A percentile compares a stretch with the other conserved stretches of the same genome.
Conservation (phyloP, 331 rosid genomes). For the Rosa hybrid region DNA sequence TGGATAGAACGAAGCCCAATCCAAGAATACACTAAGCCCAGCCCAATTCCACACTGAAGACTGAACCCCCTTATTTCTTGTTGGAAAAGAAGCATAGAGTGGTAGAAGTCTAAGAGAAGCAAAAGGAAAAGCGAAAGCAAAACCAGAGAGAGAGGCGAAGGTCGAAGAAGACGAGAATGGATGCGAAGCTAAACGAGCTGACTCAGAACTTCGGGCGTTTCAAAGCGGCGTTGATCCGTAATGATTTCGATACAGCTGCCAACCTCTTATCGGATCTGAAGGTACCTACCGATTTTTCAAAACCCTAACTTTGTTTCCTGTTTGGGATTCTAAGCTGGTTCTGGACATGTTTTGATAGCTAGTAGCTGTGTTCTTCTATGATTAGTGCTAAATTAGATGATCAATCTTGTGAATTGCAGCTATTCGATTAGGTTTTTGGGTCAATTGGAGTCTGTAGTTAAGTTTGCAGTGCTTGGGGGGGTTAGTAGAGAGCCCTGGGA, state of each 20-base stretch:
- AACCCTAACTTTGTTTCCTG: conserved; percentile 44
- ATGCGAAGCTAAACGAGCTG: conserved; percentile 75
- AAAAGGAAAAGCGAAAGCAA: conserved; percentile 10
- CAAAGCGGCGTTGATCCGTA: conserved; percentile 63
- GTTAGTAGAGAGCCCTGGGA: neutral
- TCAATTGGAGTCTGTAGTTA: neutral
- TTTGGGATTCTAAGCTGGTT: neutral
- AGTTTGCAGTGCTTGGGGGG: neutral
- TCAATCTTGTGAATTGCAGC: neutral
- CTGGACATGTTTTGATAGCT: neutral
- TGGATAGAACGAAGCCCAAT: neutral
- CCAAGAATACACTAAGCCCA: neutral
- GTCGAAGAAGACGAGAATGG: conserved; percentile 38
- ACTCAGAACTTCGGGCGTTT: conserved; percentile 79
- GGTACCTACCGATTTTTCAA: conserved; percentile 40
- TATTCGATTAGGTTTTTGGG: conserved; percentile 3
- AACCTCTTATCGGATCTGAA: conserved; percentile 73
- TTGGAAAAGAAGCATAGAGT: conserved; percentile 12
- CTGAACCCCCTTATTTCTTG: conserved; percentile 7
- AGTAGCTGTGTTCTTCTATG: neutral
- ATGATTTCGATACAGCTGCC: conserved; percentile 49
- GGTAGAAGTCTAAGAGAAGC: neutral
- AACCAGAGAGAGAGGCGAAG: neutral
- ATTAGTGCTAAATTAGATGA: neutral
- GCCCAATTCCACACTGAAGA: neutral